phyloP scores from a whole-genome alignment of 441 rosid genomes.

The Aquilaria agallochum region DNA sequence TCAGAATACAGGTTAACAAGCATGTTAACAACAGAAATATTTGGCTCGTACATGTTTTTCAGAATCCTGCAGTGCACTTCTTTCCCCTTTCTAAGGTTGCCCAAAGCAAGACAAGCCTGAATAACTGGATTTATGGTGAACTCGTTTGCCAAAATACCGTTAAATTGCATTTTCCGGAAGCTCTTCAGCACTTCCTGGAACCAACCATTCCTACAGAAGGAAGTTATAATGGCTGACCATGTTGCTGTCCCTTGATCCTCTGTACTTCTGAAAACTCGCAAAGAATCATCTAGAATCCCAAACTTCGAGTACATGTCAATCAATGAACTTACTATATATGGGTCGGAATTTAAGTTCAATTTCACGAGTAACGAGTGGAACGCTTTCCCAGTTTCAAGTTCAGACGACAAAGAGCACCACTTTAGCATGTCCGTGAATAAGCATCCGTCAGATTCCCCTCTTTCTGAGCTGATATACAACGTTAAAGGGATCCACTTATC shows the following conservation, averaged over 20 bases:
- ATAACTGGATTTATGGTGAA: slow-evolving; percentile 28
- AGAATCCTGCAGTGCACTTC: slow-evolving; percentile 32
- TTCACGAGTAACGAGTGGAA: slow-evolving; percentile 22
- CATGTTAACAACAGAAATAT: slow-evolving; percentile 21
- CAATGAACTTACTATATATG: slow-evolving; percentile 20
- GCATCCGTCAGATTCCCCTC: slow-evolving; percentile 15
- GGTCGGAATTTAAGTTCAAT: slow-evolving; percentile 19
- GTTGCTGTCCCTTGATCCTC: slow-evolving; percentile 12
- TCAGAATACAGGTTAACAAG: slow-evolving; percentile 22
- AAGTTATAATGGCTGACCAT: slow-evolving; percentile 28
- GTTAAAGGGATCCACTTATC: slow-evolving; percentile 18
- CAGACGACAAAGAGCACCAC: slow-evolving; percentile 26
- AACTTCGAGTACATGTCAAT: slow-evolving; percentile 30
- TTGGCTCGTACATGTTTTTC: slow-evolving; percentile 23
- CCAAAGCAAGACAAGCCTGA: slow-evolving; percentile 21
- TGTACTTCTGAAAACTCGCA: slow-evolving; percentile 18
- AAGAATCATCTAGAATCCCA: slow-evolving; percentile 20
- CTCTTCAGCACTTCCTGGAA: slow-evolving; percentile 17
- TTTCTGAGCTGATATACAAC: slow-evolving; percentile 15
- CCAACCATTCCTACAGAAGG: slow-evolving; percentile 22
- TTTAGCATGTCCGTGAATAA: slow-evolving; percentile 26
- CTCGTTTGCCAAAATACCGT: slow-evolving; percentile 22
- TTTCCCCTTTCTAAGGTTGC: slow-evolving; percentile 23
- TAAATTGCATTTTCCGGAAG: slow-evolving; percentile 26
- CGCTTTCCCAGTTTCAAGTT: slow-evolving; percentile 18